Conservation (phyloP, 805 yeast species). For the Nakazawaea ernobii region DNA sequence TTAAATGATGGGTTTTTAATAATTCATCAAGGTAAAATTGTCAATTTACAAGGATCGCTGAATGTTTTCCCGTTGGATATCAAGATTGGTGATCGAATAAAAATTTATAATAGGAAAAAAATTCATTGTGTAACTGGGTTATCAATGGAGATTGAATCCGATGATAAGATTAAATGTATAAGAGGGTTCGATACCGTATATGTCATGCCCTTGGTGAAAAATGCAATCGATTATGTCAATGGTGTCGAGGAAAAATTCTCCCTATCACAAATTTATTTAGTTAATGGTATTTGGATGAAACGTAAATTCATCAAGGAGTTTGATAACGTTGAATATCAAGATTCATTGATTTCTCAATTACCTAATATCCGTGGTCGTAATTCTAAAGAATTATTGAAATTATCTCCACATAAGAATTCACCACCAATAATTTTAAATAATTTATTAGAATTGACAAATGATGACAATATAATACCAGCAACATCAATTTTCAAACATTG, state of each 20-base stretch:
- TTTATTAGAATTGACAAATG: neutral
- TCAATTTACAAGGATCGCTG: conserved; percentile 14
- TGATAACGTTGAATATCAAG: neutral
- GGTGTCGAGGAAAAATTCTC: neutral
- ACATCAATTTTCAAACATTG: neutral
- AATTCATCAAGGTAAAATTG: conserved; percentile 3
- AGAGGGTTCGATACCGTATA: conserved; percentile 55
- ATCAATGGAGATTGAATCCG: conserved; percentile 17
- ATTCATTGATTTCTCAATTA: neutral
- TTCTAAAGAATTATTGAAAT: neutral
- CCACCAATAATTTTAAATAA: neutral
- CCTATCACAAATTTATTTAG: conserved; percentile 2
- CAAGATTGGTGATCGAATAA: conserved; percentile 49
- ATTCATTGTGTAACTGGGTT: conserved; percentile 44
- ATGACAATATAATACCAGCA: neutral
- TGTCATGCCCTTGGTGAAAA: conserved; percentile 20
- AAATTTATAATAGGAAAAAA: conserved; percentile 24
- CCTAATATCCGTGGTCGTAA: conserved; percentile 3
- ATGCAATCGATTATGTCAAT: neutral
- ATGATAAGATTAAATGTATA: conserved; percentile 39
- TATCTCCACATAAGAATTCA: conserved; percentile 4
- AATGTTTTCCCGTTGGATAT: conserved; percentile 44
- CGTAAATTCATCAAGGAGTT: conserved; percentile 1
- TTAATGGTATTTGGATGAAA: conserved; percentile 5
- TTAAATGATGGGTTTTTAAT: conserved; percentile 7